Percentiles rank a stretch among this genome's conserved stretches.
phyloP scores from a whole-genome alignment of 805 yeast genomes.

The Nakazawaea laoshanensis region DNA sequence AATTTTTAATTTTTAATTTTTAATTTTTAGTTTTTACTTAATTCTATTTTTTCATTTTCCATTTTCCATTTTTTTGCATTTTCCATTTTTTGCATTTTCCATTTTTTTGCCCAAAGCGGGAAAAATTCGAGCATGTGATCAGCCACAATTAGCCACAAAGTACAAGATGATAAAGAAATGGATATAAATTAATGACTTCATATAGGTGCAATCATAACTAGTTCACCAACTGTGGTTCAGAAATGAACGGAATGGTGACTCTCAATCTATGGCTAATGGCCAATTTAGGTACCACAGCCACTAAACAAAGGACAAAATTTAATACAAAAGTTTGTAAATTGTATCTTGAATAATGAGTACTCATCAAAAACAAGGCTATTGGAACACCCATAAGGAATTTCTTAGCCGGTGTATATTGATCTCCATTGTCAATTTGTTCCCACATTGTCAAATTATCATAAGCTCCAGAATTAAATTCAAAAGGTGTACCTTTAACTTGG shows the following conservation, averaged over 20 bases:
- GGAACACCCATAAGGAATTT: conserved; percentile 93
- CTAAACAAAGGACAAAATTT: conserved; percentile 72
- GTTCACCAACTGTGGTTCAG: conserved; percentile 25
- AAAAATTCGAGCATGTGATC: too few relatives aligned
- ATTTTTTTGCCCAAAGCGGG: too few relatives aligned
- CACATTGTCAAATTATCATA: conserved; percentile 95
- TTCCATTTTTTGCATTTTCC: too few relatives aligned
- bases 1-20: too few relatives aligned
- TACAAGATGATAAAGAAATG: too few relatives aligned
- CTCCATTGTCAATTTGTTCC: conserved; percentile 91
- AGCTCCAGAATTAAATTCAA: conserved; percentile 94
- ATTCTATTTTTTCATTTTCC: too few relatives aligned
- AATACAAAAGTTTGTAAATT: conserved; percentile 70
- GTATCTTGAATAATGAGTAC: conserved; percentile 87
- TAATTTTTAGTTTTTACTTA: too few relatives aligned
- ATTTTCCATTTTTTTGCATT: too few relatives aligned
- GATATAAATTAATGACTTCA: not conserved
- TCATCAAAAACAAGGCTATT: conserved; percentile 70
- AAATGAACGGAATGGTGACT: conserved; percentile 45
- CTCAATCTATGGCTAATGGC: conserved; percentile 77
- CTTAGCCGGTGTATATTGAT: conserved; percentile 94
- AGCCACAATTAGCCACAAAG: too few relatives aligned
- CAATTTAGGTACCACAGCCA: conserved; percentile 87
- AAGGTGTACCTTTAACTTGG: conserved; percentile 93
- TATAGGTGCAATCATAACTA: not conserved